Evolutionary conservation across 2,329 filamentous ascomycete species (phyloP).

Genomic region (Phaeosphaeriaceae sp.): DNA sequence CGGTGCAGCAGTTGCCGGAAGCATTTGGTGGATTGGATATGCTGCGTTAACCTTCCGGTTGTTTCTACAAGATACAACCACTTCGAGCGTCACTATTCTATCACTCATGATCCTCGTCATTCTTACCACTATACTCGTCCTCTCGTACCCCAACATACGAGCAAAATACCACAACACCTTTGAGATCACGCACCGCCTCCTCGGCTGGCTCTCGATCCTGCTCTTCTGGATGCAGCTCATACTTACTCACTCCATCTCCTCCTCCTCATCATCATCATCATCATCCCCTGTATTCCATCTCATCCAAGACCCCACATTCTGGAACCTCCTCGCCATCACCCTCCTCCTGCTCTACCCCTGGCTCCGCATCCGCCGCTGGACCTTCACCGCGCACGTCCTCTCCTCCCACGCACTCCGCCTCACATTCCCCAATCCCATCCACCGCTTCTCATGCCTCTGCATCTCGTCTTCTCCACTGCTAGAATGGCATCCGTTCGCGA

Average conservation of each 20-base stretch:
- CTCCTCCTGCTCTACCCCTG: slow-evolving; percentile 75
- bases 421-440: slow-evolving; percentile 51
- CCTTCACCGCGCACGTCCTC: slow-evolving; percentile 71
- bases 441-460: slow-evolving; percentile 41
- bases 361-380: slow-evolving; percentile 73
- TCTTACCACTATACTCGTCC: slow-evolving; percentile 31
- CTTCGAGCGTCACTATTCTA: slow-evolving; percentile 21
- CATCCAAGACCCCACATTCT: slow-evolving; percentile 56
- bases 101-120: slow-evolving; percentile 29
- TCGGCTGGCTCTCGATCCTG: slow-evolving; percentile 40
- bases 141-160: slow-evolving; percentile 35
- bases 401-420: slow-evolving; percentile 77
- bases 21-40: slow-evolving; percentile 55
- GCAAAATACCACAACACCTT: slow-evolving; percentile 39
- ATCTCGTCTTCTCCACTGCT: slow-evolving; percentile 37
- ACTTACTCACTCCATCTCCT: slow-evolving; percentile 12
- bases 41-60: slow-evolving; percentile 39
- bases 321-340: slow-evolving; percentile 72
- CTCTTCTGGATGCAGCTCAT: slow-evolving; percentile 40
- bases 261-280: neutral
- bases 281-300: slow-evolving; percentile 7
- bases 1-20: slow-evolving; percentile 40
- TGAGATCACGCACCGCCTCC: slow-evolving; percentile 45
- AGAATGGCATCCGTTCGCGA: slow-evolving; percentile 51
- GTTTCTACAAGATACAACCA: slow-evolving; percentile 21